Base-by-base conservation (phyloP, 176 grass and related monocot species). In the Oryza officinalis region DNA sequence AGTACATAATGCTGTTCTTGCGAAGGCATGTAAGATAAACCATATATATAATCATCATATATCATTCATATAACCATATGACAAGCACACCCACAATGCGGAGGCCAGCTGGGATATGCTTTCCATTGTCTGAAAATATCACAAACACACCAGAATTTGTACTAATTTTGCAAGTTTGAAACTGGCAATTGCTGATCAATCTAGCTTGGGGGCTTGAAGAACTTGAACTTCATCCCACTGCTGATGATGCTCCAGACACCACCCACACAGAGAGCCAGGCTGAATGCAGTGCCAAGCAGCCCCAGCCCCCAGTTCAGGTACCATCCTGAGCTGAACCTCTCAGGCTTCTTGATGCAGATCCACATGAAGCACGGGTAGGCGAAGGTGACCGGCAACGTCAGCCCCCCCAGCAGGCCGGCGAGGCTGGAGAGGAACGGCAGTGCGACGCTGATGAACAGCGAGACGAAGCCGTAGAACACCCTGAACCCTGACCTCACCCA, bases 281-380 rank as follows among this genome's bases (percentile, higher is more conserved):
- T 98, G 86, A 98, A 98, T 22, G 83, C 87, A 8, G 90, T 81
- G 46, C 96, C 93, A 27, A 94, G 82, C 61, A 94, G 35, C 0
- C 89, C 96, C 10, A 98, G 93, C 13, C 85, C 72, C 96, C 93
- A 95, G 67, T 98, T 98, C 28, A 98, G 91, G 78, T 98, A 98
- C 96, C 96, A 98, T 45, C 83, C 91, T 63, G 87, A 93, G 69
- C 91, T 95, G 69, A 88, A 87, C 85, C 77, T 90, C 52, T 93
- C 81, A 5, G 96, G 96, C 67, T 98, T 98, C 91, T 98, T 98
- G 74, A 98, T 86, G 31, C 86, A 69, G 47, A 98, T 93, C 96
- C 96, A 98, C 96, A 98, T 98, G 85, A 98, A 98, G 75, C 93
- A 98, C 0, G 96, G 96, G 60, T 98, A 98, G 10, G 96, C 93